Evolutionary conservation across 2,329 filamentous ascomycete species (phyloP), one percentile per base, ranked within the genome.

Genomic region (Neofusicoccum sp.): DNA sequence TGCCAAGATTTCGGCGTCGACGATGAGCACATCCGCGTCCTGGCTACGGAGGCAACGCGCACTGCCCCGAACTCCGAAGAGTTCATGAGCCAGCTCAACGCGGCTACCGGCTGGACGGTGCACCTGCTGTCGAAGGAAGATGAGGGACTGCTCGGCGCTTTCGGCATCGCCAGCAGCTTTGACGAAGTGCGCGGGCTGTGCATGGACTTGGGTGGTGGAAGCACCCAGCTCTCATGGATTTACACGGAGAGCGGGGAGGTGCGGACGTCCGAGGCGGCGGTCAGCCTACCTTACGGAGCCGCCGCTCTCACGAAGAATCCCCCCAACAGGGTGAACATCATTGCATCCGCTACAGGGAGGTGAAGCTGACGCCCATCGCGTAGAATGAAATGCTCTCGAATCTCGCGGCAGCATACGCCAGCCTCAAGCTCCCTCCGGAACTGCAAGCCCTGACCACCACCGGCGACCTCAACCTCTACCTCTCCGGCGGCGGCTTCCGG

Each of bases 41-140:
- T 97, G 43, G 93, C 92, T 20, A 97, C 93, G 0, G 93, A 96
- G 74, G 93, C 93, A 3, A 95, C 93, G 72, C 86, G 93, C 45
- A 90, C 86, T 26, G 91, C 93, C 5, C 75, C 83, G 61, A 97
- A 97, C 69, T 86, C 87, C 0, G 79, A 78, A 20, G 82, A 85
- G 1, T 91, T 95, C 75, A 80, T 90, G 1, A 72, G 77, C 0
- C 80, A 82, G 33, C 93, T 97, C 64, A 78, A 81, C 44, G 71
- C 79, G 2, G 78, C 79, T 2, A 88, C 87, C 0, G 89, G 86
- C 1, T 86, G 92, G 76, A 79, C 80, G 0, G 89, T 96, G 0
- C 82, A 85, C 53, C 80, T 96, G 63, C 78, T 96, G 11, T 83
- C 87, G 1, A 93, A 93, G 58, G 84, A 87, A 65, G 89, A 92